Evolutionary conservation across 805 yeast species (phyloP), one percentile per base, ranked within the genome.

Genomic region (Lipomyces sp.): DNA sequence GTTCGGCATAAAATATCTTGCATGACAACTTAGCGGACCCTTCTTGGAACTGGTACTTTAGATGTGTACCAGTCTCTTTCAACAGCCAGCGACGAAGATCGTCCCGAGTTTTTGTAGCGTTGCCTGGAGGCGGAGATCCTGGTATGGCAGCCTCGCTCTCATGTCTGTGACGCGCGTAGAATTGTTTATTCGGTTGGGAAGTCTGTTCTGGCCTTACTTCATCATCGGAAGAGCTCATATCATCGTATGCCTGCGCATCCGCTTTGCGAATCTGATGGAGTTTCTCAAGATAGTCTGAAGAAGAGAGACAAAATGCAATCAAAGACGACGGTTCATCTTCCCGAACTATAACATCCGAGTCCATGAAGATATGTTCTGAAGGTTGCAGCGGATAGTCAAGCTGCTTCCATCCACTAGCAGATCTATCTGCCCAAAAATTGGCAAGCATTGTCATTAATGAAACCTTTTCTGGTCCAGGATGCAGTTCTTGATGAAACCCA

Each of bases 281-380:
- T 69, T 90, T 88, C 64, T 85, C 87, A 59, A 84, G 82, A 74
- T 95, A 94, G 76, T 95, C 98, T 2, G 86, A 83, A 0, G 97
- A 86, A 62, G 93, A 90, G 67, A 95, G 79, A 75, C 98, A 94
- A 73, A 95, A 93, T 0, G 98, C 96, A 69, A 96, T 90, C 66
- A 95, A 79, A 0, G 98, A 93, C 73, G 96, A 89, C 8, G 98
- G 99, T 75, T 95, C 99, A 76, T 92, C 97, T 73, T 95, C 99
- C 60, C 99, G 81, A 8, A 95, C 94, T 65, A 95, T 88, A 29
- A 95, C 97, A 76, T 90, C 92, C 6, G 96, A 90, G 75, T 96
- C 98, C 24, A 91, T 92, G 80, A 95, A 95, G 0, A 94, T 86
- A 76, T 95, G 98, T 75, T 95, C 98, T 0, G 89, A 84, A 0